Percentiles rank a stretch among this genome's conserved stretches.
These are phyloP conservation scores for Bacterosira constricta DNA, from an alignment of 108 stramenopile genomes.

Conservation along the genomic window DNA sequence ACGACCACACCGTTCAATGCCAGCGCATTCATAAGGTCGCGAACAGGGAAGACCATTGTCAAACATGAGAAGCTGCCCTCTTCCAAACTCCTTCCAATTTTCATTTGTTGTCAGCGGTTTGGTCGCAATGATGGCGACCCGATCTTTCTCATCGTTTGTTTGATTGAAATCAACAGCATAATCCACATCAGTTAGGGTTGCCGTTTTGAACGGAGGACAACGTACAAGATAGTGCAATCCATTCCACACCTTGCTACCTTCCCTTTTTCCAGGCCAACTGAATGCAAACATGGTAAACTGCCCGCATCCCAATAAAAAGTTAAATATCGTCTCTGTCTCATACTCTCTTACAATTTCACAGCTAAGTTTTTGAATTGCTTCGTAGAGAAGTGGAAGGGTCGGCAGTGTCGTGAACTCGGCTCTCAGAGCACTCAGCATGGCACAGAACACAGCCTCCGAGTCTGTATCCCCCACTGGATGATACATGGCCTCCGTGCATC, in stretches of 20 bases:
- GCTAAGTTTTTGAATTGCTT: conserved; percentile 62
- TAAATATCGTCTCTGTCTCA: conserved; percentile 78
- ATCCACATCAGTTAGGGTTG: conserved; percentile 62
- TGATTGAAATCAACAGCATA: conserved; percentile 63
- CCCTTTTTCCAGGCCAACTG: conserved; percentile 87
- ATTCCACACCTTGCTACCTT: conserved; percentile 85
- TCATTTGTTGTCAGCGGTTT: conserved; percentile 81
- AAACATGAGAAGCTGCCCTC: conserved; percentile 82
- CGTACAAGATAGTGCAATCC: conserved; percentile 85
- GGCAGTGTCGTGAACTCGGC: conserved; percentile 74
- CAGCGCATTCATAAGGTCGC: conserved; percentile 35
- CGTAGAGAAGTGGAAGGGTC: conserved; percentile 80
- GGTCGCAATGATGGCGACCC: conserved; percentile 90
- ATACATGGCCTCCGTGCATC: conserved; percentile 48
- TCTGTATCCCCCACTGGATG: conserved; percentile 91
- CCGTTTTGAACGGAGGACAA: conserved; percentile 74
- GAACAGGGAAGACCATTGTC: conserved; percentile 45
- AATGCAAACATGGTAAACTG: conserved; percentile 79
- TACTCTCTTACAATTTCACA: conserved; percentile 70
- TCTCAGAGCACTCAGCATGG: conserved; percentile 85
- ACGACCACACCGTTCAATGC: conserved; percentile 26
- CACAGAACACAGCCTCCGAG: conserved; percentile 91
- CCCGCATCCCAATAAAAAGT: conserved; percentile 84
- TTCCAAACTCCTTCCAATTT: conserved; percentile 76
- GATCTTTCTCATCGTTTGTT: conserved; percentile 62